Percentiles rank a stretch among this genome's conserved stretches.
phyloP scores from a whole-genome alignment of 139 green algal genomes.

The Desmodesmus armatus region DNA sequence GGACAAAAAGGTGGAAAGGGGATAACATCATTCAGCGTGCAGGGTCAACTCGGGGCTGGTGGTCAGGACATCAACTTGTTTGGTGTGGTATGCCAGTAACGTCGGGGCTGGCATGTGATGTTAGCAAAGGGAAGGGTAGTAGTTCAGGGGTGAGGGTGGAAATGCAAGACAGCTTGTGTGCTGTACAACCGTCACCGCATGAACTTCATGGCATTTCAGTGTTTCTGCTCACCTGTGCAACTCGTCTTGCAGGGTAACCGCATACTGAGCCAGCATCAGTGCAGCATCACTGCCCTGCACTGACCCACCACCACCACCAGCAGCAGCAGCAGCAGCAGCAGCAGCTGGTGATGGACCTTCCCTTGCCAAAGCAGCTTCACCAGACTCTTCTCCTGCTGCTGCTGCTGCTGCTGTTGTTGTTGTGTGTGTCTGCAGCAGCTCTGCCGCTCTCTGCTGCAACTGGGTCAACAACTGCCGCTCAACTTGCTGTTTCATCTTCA shows the following conservation, averaged over 20 bases:
- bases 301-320: not conserved
- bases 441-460: slow-evolving; percentile 9
- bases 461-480: not conserved
- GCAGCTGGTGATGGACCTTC: not conserved
- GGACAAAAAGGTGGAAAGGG: not conserved
- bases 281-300: not conserved
- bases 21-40: not conserved
- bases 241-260: not conserved
- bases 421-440: not conserved
- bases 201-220: not conserved
- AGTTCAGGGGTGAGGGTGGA: not conserved
- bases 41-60: not conserved
- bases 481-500: not conserved
- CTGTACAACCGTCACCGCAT: not conserved
- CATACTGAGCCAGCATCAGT: slow-evolving; percentile 6
- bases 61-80: no score
- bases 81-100: no score
- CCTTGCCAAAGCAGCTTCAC: no score
- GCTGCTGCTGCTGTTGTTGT: not conserved
- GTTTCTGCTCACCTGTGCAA: slow-evolving; percentile 3
- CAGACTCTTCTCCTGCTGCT: not conserved
- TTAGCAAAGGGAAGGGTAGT: not conserved
- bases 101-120: not conserved
- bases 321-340: not conserved
- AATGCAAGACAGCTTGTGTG: not conserved